Evolutionary conservation across 495 filamentous ascomycete species (phyloP), one percentile per base, ranked within the genome.

Genomic region (Neurospora hispaniola): DNA sequence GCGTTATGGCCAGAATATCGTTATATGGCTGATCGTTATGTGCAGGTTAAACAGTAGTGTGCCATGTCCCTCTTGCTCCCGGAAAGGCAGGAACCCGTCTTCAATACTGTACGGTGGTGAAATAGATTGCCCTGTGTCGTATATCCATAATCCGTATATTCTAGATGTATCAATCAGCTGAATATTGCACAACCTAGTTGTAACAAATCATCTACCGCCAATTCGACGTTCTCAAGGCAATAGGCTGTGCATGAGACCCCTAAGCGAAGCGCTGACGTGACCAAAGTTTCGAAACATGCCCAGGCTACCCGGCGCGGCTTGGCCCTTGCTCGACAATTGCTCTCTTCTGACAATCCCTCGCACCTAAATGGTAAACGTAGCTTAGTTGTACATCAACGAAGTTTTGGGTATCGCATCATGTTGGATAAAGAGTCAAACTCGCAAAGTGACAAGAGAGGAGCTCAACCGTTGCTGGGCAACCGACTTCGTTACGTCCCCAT

Each of bases 401-500:
- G 35, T 2, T 35, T 35, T 12, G 35, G 35, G 39, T 5, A 48
- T 18, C 5, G 8, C 12, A 42, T 3, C 35, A 35, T 4, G 35
- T 35, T 35, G 5, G 5, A 35, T 35, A 11, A 3, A 14, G 7
- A 9, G 27, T 27, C 46, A 54, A 11, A 9, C 7, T 39, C 38
- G 7, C 4, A 7, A 7, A 39, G 0, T 39, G 38, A 7, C 4
- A 1, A 0, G 38, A 39, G 38, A 1, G 5, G 38, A 39, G 38
- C 7, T 39, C 4, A 8, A 8, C 23, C 48, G 48, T 62, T 62
- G 48, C 48, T 31, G 69, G 27, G 31, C 39, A 59, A 42, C 41
- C 42, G 44, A 73, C 71, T 74, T n/a, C n/a, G n/a, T n/a, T 23
- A 75, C 77, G 43, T 23, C 46, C n/a, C 46, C n/a, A 54, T 54